Base-by-base conservation (phyloP, 2,329 filamentous ascomycete genomes). In the Fusarium sp. region DNA sequence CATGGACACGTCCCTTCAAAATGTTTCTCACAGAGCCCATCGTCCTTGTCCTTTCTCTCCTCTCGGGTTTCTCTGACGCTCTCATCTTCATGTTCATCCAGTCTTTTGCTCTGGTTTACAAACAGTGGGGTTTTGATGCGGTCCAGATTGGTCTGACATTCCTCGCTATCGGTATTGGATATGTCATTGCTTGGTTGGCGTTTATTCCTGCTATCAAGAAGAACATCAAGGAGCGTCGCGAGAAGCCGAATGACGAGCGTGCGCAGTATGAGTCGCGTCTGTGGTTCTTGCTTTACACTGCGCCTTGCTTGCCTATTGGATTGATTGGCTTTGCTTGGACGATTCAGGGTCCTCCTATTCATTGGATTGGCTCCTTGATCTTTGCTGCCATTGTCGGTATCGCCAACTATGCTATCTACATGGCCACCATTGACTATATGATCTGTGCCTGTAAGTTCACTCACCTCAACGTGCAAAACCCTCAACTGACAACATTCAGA, bases 81-180 rank as follows among this genome's bases (percentile, higher is more conserved):
- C 87, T 94, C 8, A 94, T 94, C 82, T 94, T 94, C 84, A 93
- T 93, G 85, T 93, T 92, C 79, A 89, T 94, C 61, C 91, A 94
- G 79, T 92, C 90, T 0, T 94, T 93, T 75, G 82, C 84, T 1
- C 85, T 93, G 5, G 92, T 94, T 5, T 93, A 93, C 76, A 81
- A 84, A 22, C 90, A 93, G 77, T 94, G 91, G 91, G 77, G 82
- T 50, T 94, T 94, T 74, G 82, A 82, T 28, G 85, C 87, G 13
- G 81, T 91, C 5, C 81, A 86, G 14, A 82, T 90, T 5, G 91
- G 90, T 1, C 83, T 93, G 28, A 81, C 89, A 1, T 92, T 94
- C 79, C 86, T 93, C 28, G 87, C 92, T 7, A 90, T 94, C 47
- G 86, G 91, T 28, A 73, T 93, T 30, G 92, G 91, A 6, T 94